A percentile compares a stretch with the other conserved stretches of the same genome.
Evolutionary conservation across 805 yeast species (phyloP).

Genomic region (Barnettozyma californica): DNA sequence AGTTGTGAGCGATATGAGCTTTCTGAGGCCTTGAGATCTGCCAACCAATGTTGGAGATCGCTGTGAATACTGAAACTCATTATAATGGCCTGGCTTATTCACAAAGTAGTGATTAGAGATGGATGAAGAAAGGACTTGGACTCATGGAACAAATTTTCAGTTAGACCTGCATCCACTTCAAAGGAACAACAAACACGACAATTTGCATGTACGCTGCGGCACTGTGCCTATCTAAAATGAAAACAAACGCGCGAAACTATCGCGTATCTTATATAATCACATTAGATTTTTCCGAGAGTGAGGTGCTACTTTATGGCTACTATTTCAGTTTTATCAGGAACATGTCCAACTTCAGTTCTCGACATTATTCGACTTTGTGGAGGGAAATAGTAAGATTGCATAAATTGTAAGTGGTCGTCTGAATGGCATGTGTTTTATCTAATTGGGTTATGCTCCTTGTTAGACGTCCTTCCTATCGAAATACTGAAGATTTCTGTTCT

Average conservation of each 20-base stretch:
- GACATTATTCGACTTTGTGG: no score
- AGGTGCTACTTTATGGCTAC: background rate
- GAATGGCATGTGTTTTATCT: background rate
- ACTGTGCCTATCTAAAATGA: background rate
- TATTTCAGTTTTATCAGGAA: no score
- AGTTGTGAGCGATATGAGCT: conserved; percentile 2
- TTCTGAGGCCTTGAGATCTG: conserved; percentile 2
- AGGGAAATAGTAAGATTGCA: no score
- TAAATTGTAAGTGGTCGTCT: no score
- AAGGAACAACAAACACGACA: background rate
- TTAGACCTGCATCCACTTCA: background rate
- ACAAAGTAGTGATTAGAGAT: background rate
- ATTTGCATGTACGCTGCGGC: background rate
- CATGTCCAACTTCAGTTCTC: no score
- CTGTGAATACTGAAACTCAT: conserved; percentile 7
- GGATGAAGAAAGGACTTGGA: background rate
- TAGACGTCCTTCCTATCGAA: background rate
- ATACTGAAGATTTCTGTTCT: no score
- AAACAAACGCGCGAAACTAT: background rate
- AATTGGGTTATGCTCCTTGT: background rate
- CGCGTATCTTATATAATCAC: background rate
- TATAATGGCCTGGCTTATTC: background rate
- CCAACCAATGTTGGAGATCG: conserved; percentile 1
- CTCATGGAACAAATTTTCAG: background rate
- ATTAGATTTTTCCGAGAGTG: background rate